Evolutionary conservation across 768 basidiomycete species (phyloP), one percentile per base, ranked within the genome.

Genomic region (Suillus hirtellus): DNA sequence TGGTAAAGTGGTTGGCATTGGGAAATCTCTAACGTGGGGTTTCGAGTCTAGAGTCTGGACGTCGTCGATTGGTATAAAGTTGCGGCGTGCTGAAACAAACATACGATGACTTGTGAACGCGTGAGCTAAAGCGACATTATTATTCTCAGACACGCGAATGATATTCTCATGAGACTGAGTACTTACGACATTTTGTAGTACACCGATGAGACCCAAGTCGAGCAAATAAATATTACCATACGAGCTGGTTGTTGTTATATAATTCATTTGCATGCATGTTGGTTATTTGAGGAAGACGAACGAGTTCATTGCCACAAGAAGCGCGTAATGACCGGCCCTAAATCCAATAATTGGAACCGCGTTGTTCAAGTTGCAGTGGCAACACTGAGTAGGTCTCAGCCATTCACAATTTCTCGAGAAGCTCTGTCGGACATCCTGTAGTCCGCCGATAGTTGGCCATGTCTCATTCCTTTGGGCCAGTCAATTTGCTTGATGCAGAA

Each of bases 1-100:
- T 12, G 6, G 19, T n/a, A 54, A 34, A n/a, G 31, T n/a, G 11
- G 34, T 35, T 1, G 55, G 62, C 64, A 34, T 63, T 62, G 44
- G 38, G 40, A 50, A 66, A 66, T 55, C 63, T 64, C 31, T 67
- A 68, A 47, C 65, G 68, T 11, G 56, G 59, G 11, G 71, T 71
- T 19, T 70, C 66, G 15, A 71, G 21, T 24, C 64, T 24, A 61
- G 64, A 55, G 54, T 38, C 71, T 72, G 15, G 9, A n/a, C 1
- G 21, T 35, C 53, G 11, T 37, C 34, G n/a, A 7, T 21, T 21
- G n/a, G 5, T 31, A 31, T 19, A 35, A 3, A 10, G 6, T 54
- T n/a, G 19, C 27, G 11, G 10, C 34, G 19, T n/a, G 11, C 12
- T 54, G 34, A 35, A 54, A n/a, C 37, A 54, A 10, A 54, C n/a